Conservation (phyloP, 495 filamentous ascomycete genomes). For the Apodospora peruviana region DNA sequence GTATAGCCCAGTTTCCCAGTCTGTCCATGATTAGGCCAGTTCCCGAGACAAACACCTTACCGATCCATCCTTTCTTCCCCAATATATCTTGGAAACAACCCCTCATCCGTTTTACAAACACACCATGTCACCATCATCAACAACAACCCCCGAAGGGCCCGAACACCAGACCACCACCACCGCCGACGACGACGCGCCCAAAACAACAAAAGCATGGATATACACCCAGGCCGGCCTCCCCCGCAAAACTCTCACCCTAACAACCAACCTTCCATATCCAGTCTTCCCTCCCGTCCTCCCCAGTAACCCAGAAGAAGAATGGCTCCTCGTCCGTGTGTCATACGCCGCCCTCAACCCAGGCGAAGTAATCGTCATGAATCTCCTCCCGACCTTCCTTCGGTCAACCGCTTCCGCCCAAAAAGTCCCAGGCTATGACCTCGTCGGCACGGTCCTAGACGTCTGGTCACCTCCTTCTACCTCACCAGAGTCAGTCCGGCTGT, state of each 20-base stretch:
- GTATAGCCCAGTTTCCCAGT: too few species aligned
- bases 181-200: not conserved
- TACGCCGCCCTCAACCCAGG: conserved; percentile 38
- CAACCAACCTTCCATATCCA: conserved; percentile 17
- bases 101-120: not conserved
- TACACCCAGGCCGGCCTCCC: conserved; percentile 12
- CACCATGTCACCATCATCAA: not conserved
- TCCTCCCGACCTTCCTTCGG: conserved; percentile 29
- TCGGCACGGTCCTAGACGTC: conserved; percentile 23
- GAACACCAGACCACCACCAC: not conserved
- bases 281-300: not conserved
- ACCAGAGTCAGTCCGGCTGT: not conserved
- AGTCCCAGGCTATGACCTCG: conserved; percentile 36
- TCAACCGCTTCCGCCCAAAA: conserved; percentile 13
- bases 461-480: conserved; percentile 5
- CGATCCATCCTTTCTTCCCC: too few species aligned
- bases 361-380: conserved; percentile 26
- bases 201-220: conserved; percentile 18
- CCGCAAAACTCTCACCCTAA: conserved; percentile 14
- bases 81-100: too few species aligned
- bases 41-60: too few species aligned
- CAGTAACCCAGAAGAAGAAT: conserved; percentile 7
- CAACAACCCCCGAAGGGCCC: conserved; percentile 1
- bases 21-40: too few species aligned
- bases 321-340: conserved; percentile 29